Percentiles rank a stretch among this genome's conserved stretches.
These are phyloP conservation scores for Peniophora sp. DNA, from an alignment of 1,284 basidiomycete genomes.

Conservation along the genomic window DNA sequence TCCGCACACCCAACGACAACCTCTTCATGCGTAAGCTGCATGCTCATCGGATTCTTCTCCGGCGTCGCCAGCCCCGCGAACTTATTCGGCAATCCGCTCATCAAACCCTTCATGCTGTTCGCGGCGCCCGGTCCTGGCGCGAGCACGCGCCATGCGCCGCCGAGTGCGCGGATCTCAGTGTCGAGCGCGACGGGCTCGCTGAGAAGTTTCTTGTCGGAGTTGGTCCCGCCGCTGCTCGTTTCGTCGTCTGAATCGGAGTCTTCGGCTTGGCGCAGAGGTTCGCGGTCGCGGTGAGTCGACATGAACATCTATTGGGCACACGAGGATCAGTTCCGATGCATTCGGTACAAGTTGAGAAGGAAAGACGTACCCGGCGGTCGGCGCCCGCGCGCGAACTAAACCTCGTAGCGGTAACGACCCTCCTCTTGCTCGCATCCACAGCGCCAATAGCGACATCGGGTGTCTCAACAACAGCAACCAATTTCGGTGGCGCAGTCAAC, in stretches of 20 bases:
- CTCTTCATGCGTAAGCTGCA: constrained; percentile 80
- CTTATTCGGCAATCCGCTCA: constrained; percentile 52
- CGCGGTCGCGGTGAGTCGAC: constrained; percentile 65
- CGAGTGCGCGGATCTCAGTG: constrained; percentile 49
- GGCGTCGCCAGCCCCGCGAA: constrained; percentile 70
- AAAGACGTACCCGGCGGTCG: constrained; percentile 56
- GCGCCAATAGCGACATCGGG: constrained; percentile 78
- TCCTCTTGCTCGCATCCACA: constrained; percentile 71
- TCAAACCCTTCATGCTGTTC: constrained; percentile 43
- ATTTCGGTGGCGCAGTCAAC: constrained; percentile 68
- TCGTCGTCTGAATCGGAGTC: constrained; percentile 15
- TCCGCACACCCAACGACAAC: constrained; percentile 82
- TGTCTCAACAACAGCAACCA: constrained; percentile 76
- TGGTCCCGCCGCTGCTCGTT: constrained; percentile 12
- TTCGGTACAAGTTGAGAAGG: too few relatives aligned
- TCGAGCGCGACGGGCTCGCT: constrained; percentile 43
- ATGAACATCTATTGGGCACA: constrained; percentile 68
- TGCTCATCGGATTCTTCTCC: constrained; percentile 84
- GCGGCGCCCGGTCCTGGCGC: constrained; percentile 28
- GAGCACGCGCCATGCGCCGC: constrained; percentile 64
- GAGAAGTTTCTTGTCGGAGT: constrained; percentile 13
- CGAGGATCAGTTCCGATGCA: too few relatives aligned
- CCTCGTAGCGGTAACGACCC: constrained; percentile 78
- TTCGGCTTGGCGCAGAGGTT: constrained; percentile 11
- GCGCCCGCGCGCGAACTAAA: constrained; percentile 78